These are phyloP conservation scores for Paracorniculantispora psalliotae DNA, from an alignment of 2,329 filamentous ascomycete genomes.

Conservation along the genomic window DNA sequence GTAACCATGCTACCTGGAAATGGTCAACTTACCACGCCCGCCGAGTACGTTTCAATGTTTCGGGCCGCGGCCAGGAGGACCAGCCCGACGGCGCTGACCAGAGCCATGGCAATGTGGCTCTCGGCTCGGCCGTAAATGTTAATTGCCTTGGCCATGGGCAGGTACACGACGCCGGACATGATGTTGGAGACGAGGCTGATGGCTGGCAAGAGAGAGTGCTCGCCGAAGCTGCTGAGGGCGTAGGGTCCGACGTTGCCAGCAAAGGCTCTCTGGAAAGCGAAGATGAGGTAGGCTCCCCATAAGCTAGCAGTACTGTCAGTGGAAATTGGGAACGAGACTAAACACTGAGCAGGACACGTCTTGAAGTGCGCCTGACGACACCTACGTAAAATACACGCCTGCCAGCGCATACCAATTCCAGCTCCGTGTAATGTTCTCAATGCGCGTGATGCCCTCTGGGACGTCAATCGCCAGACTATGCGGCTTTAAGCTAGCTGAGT, in stretches of 20 bases:
- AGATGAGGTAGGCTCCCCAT: background rate
- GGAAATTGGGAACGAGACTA: background rate
- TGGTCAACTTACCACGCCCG: slow-evolving; percentile 37
- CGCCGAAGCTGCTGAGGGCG: background rate
- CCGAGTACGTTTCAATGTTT: slow-evolving; percentile 39
- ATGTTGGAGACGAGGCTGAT: background rate
- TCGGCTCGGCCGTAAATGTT: slow-evolving; percentile 60
- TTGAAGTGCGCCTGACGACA: background rate
- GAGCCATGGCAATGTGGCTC: slow-evolving; percentile 51
- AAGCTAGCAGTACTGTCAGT: background rate
- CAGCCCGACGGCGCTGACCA: slow-evolving; percentile 43
- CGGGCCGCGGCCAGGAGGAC: slow-evolving; percentile 58
- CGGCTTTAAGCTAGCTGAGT: background rate
- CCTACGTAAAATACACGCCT: background rate
- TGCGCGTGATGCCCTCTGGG: background rate
- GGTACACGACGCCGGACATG: slow-evolving; percentile 1
- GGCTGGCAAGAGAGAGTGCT: background rate
- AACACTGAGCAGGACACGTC: background rate
- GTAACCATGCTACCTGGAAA: background rate
- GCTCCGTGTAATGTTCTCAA: background rate
- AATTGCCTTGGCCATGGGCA: slow-evolving; percentile 57
- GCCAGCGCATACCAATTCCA: background rate
- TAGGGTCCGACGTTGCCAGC: background rate
- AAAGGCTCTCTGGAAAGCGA: background rate
- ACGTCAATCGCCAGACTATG: background rate